Percentiles rank a stretch among this genome's conserved stretches.
phyloP scores from a whole-genome alignment of 345 rosid species.

The Nasturtium officinale region DNA sequence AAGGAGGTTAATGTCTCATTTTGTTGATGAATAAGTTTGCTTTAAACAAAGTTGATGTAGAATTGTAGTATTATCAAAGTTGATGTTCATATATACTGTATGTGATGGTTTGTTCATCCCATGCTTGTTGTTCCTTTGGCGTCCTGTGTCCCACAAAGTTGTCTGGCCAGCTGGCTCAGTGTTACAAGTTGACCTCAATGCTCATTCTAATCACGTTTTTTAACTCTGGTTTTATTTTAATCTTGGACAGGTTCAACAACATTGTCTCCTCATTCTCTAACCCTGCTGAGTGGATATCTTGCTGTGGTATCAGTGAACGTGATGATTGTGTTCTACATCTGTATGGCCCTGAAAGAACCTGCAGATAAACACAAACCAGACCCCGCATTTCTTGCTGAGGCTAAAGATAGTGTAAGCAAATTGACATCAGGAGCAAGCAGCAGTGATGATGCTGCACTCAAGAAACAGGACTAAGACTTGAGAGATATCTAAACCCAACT shows the following conservation, averaged over 20 bases:
- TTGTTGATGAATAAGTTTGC: neutral
- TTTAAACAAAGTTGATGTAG: neutral
- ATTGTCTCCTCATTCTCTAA: slow-evolving; percentile 62
- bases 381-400: slow-evolving; percentile 61
- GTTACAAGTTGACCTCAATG: neutral
- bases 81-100: too few relatives aligned
- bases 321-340: slow-evolving; percentile 71
- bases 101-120: too few relatives aligned
- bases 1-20: neutral
- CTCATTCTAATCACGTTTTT: too few relatives aligned
- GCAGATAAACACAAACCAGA: slow-evolving; percentile 70
- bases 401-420: slow-evolving; percentile 60
- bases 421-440: slow-evolving; percentile 27
- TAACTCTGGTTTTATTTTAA: neutral
- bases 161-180: neutral
- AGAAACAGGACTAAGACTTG: slow-evolving; percentile 54
- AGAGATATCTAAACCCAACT: neutral
- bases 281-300: slow-evolving; percentile 66
- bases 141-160: neutral
- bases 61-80: too few relatives aligned
- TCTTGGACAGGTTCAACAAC: slow-evolving; percentile 54
- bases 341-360: slow-evolving; percentile 77
- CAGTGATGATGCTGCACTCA: slow-evolving; percentile 37
- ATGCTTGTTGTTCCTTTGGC: too few relatives aligned
- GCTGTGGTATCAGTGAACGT: slow-evolving; percentile 77